Conservation (phyloP, 441 rosid species). For the Raphanus hybrid region DNA sequence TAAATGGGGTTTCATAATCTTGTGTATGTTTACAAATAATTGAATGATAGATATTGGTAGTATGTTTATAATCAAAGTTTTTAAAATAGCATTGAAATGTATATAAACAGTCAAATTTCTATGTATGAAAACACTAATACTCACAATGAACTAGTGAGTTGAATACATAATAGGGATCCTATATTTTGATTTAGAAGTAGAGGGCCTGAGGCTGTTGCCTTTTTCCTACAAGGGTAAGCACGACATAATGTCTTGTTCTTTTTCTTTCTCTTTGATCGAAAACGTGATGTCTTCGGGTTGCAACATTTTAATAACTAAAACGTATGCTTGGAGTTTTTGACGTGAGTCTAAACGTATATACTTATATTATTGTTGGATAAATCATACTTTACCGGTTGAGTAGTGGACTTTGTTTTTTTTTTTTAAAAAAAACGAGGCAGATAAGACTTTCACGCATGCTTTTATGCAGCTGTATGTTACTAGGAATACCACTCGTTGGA, state of each 20-base stretch:
- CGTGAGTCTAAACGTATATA: neutral
- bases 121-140: too few species aligned
- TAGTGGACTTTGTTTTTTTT: neutral
- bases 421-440: neutral
- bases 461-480: slow-evolving; percentile 12
- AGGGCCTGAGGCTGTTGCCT: too few species aligned
- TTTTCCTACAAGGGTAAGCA: too few species aligned
- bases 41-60: too few species aligned
- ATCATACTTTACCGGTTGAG: slow-evolving; percentile 6
- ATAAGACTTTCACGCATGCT: slow-evolving; percentile 15
- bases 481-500: slow-evolving; percentile 3
- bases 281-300: neutral
- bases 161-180: too few species aligned
- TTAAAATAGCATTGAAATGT: too few species aligned
- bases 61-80: too few species aligned
- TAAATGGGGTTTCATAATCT: too few species aligned
- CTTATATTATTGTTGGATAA: neutral
- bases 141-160: too few species aligned
- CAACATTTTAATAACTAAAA: neutral
- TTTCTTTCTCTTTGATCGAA: neutral
- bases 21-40: too few species aligned
- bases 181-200: too few species aligned
- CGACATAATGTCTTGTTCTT: neutral
- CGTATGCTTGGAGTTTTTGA: neutral
- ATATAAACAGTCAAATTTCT: too few species aligned